phyloP scores from a whole-genome alignment of 2,329 filamentous ascomycete genomes.

The Colletotrichum noveboracense region DNA sequence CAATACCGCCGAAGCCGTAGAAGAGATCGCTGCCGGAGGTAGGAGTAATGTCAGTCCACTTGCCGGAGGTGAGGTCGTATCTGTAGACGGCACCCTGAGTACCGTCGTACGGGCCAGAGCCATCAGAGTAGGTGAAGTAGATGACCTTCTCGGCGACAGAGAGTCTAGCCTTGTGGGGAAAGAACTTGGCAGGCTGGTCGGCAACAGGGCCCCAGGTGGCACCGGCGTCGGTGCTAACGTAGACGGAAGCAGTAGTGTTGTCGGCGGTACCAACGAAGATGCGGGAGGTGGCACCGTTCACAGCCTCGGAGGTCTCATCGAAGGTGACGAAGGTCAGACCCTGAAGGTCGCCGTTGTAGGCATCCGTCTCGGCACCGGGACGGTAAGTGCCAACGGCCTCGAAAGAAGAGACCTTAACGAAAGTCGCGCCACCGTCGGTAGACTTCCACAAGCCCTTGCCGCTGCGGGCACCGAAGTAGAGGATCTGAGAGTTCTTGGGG shows the following conservation, averaged over 20 bases:
- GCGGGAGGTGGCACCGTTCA: conserved; percentile 54
- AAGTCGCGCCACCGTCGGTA: conserved; percentile 52
- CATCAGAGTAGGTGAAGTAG: conserved; percentile 61
- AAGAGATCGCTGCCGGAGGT: conserved; percentile 49
- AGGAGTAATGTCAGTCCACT: conserved; percentile 63
- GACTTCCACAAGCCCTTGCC: conserved; percentile 65
- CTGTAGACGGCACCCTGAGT: conserved; percentile 57
- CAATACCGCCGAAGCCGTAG: conserved; percentile 62
- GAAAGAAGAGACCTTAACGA: conserved; percentile 58
- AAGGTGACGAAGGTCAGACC: conserved; percentile 61
- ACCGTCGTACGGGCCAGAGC: conserved; percentile 63
- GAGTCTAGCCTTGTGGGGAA: conserved; percentile 60
- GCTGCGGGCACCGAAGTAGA: conserved; percentile 64
- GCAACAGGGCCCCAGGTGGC: conserved; percentile 56
- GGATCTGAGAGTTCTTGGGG: conserved; percentile 58
- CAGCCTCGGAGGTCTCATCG: conserved; percentile 52
- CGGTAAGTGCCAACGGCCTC: conserved; percentile 56
- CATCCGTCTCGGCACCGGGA: conserved; percentile 47
- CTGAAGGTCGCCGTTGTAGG: conserved; percentile 44
- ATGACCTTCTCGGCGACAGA: conserved; percentile 50
- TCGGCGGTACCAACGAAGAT: conserved; percentile 64
- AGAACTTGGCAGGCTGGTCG: conserved; percentile 53
- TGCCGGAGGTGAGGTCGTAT: conserved; percentile 53
- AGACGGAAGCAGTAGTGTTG: conserved; percentile 56
- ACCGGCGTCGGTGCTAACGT: conserved; percentile 58